These are phyloP conservation scores for Asterophora lycoperdoides DNA, from an alignment of 768 basidiomycete genomes.

Conservation along the genomic window DNA sequence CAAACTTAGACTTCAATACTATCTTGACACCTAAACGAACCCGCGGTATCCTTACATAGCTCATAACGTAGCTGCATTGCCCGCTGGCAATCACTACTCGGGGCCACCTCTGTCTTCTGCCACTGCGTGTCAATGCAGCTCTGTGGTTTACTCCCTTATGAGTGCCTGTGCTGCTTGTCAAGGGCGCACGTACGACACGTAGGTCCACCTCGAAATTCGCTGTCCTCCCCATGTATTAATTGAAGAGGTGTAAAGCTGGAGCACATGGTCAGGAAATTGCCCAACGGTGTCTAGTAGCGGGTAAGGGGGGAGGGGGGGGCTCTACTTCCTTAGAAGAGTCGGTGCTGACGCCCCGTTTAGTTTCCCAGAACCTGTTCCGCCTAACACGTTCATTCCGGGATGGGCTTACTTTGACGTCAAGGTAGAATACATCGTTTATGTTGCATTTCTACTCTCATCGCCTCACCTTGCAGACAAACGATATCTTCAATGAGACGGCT, in stretches of 20 bases:
- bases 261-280: conserved; percentile 46
- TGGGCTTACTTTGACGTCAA: conserved; percentile 61
- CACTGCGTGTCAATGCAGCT: conserved; percentile 50
- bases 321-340: neutral
- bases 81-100: conserved; percentile 30
- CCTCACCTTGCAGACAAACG: conserved; percentile 23
- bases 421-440: conserved; percentile 20
- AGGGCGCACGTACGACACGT: conserved; percentile 35
- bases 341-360: conserved; percentile 21
- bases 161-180: conserved; percentile 60
- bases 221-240: conserved; percentile 1
- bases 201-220: conserved; percentile 13
- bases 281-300: conserved; percentile 28
- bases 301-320: conserved; percentile 24
- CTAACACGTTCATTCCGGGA: conserved; percentile 46
- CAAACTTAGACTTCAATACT: no score
- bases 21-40: neutral
- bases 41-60: conserved; percentile 18
- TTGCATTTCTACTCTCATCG: neutral
- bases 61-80: conserved; percentile 29
- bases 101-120: conserved; percentile 35
- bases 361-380: conserved; percentile 46
- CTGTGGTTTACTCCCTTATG: conserved; percentile 51
- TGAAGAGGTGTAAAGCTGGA: conserved; percentile 40
- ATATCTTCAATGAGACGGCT: conserved; percentile 35